Evolutionary conservation across 768 basidiomycete genomes (phyloP).

Genomic region (Boletus edulis): DNA sequence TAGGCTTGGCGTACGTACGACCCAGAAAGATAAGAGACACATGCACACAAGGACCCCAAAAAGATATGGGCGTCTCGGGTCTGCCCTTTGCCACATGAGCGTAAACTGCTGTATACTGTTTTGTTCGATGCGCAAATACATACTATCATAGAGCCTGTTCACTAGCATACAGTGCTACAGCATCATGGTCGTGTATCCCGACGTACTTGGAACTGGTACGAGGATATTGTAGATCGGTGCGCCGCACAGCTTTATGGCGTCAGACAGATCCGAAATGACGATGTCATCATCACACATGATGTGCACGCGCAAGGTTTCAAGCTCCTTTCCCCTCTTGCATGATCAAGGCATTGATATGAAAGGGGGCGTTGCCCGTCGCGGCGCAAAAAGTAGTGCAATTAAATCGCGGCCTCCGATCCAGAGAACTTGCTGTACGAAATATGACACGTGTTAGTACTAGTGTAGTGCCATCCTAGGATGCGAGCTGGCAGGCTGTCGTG

Average conservation of each 20-base stretch:
- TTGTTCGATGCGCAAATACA: neutral
- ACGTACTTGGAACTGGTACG: neutral
- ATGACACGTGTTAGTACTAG: neutral
- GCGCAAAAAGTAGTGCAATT: neutral
- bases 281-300: neutral
- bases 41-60: conserved; percentile 17
- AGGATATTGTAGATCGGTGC: neutral
- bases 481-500: neutral
- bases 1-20: conserved; percentile 17
- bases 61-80: conserved; percentile 3
- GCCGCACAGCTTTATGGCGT: neutral
- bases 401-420: neutral
- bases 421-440: conserved; percentile 14
- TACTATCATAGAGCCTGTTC: neutral
- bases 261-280: neutral
- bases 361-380: neutral
- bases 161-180: conserved; percentile 3
- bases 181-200: neutral
- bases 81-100: conserved; percentile 16
- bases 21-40: conserved; percentile 14
- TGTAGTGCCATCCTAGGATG: neutral
- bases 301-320: neutral
- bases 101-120: neutral
- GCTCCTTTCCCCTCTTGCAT: neutral
- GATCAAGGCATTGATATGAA: neutral